Evolutionary conservation across 2,329 filamentous ascomycete species (phyloP), one percentile per base, ranked within the genome.

Genomic region (Talaromyces sp.): DNA sequence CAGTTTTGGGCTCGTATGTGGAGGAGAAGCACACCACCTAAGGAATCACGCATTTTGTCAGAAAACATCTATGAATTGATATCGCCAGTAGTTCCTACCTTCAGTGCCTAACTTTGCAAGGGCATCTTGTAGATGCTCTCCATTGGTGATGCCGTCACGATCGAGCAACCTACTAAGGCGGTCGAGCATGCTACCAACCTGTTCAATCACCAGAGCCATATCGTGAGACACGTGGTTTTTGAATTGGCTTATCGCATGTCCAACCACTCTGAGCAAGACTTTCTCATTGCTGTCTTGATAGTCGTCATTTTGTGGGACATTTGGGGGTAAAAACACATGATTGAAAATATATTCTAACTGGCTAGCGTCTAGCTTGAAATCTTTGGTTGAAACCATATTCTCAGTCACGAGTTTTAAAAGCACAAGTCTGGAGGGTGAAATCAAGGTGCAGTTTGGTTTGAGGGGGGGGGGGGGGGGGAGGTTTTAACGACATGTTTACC

Each of bases 1-100:
- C 80, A 78, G 66, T 84, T 85, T 62, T 84, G 81, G 1, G 67
- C 70, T 27, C 69, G 70, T 40, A 83, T 70, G 56, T 82, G 72
- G 4, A 83, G 65, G 0, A 76, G 73, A 5, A 81, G 56, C 4
- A 69, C 18, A 27, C 64, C 61, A 18, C 64, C 65, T 69, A 18
- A 8, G 50, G 1, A 42, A 9, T 18, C 10, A 42, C 31, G 54
- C 14, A n/a, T 40, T 12, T 40, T 40, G 14, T 33, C 18, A 27
- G 4, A 3, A 36, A 1, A 18, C n/a, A 28, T 23, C 31, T 36
- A 50, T 18, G 7, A 16, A 14, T 51, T 56, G 7, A 40, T 7
- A 3, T n/a, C 4, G 23, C 14, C 23, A 1, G 16, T 8, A 18
- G 3, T 8, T 9, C 57, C 36, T 12, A 59, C 57, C 57, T 42